A percentile compares a stretch with the other conserved stretches of the same genome.
phyloP scores from a whole-genome alignment of 1,284 basidiomycete genomes.

The Peniophora sp. region DNA sequence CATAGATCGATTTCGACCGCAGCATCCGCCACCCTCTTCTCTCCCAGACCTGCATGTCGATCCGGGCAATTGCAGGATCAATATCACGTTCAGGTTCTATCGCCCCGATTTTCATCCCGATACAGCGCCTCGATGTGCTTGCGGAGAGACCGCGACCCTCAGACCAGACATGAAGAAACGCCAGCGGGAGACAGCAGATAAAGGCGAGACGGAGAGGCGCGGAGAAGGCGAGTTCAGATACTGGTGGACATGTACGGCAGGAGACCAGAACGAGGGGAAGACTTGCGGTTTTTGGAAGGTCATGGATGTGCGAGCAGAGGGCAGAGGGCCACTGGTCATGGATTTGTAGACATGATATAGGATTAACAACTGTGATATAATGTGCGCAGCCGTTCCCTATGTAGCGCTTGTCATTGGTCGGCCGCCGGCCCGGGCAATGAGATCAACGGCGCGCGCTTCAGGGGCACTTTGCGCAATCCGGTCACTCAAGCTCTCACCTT shows the following conservation, averaged over 20 bases:
- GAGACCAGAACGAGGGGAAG: conserved; percentile 77
- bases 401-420: too few species aligned
- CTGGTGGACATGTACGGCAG: conserved; percentile 86
- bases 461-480: too few species aligned
- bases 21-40: conserved; percentile 33
- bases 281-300: conserved; percentile 79
- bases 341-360: conserved; percentile 6
- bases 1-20: conserved; percentile 71
- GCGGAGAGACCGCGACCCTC: conserved; percentile 70
- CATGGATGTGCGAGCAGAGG: conserved; percentile 71
- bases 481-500: too few species aligned
- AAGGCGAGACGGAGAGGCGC: neutral
- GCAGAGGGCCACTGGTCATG: conserved; percentile 45
- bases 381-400: too few species aligned
- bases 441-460: too few species aligned
- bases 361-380: too few species aligned
- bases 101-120: conserved; percentile 76
- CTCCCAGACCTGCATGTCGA: conserved; percentile 15
- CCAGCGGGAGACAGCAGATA: conserved; percentile 13
- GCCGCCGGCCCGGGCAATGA: too few species aligned
- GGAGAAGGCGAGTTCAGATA: conserved; percentile 35
- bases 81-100: conserved; percentile 86
- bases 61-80: conserved; percentile 69
- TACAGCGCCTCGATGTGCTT: conserved; percentile 68
- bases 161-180: conserved; percentile 75